phyloP scores from a whole-genome alignment of 768 basidiomycete species.

The Agaricus sinodeliciosus region DNA sequence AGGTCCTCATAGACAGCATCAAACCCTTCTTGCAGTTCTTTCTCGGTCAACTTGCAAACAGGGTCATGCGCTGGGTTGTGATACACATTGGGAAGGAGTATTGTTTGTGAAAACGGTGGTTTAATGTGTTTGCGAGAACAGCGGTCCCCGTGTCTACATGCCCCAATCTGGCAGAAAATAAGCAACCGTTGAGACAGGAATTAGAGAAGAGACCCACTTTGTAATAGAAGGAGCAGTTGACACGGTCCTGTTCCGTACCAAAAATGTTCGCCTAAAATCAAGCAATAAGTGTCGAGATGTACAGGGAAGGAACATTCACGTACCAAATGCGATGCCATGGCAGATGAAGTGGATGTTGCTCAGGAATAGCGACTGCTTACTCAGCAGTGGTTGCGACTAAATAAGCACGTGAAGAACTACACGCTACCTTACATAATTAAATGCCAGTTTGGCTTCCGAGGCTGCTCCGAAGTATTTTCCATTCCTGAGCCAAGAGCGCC shows the following conservation, averaged over 20 bases:
- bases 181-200: conserved; percentile 4
- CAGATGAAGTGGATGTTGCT: neutral
- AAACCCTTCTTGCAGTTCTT: conserved; percentile 87
- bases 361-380: too few species aligned
- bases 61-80: conserved; percentile 96
- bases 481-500: too few species aligned
- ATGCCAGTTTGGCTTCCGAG: too few species aligned
- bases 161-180: conserved; percentile 68
- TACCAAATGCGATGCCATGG: conserved; percentile 77
- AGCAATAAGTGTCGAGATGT: neutral
- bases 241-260: conserved; percentile 89
- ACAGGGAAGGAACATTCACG: conserved; percentile 15
- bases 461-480: too few species aligned
- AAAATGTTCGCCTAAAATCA: conserved; percentile 81
- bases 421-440: too few species aligned
- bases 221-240: conserved; percentile 99
- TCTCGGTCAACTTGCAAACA: conserved; percentile 79
- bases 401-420: too few species aligned
- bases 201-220: conserved; percentile 47
- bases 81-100: conserved; percentile 94
- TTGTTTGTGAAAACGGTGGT: conserved; percentile 96
- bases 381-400: too few species aligned
- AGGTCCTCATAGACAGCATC: conserved; percentile 94
- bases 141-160: conserved; percentile 95
- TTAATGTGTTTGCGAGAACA: conserved; percentile 98